Conservation (phyloP, 495 filamentous ascomycete species). For the Aspergillus steynii region DNA sequence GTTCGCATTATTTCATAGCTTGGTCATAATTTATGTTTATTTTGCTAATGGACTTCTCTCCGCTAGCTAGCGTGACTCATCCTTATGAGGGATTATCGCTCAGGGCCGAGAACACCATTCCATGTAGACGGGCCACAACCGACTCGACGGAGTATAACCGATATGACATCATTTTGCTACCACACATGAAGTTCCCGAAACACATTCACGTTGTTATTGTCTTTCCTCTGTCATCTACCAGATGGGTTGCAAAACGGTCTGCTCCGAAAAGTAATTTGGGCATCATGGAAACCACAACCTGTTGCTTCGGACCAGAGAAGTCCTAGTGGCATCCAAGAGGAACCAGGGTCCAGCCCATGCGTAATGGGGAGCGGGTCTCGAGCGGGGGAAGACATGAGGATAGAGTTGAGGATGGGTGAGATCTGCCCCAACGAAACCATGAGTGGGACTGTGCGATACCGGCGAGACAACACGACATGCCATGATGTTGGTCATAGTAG, state of each 20-base stretch:
- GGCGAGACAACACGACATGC: too few species aligned
- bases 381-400: background rate
- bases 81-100: too few species aligned
- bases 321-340: background rate
- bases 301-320: background rate
- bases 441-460: too few species aligned
- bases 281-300: background rate
- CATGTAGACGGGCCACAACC: too few species aligned
- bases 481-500: background rate
- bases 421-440: too few species aligned
- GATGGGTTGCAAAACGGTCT: too few species aligned
- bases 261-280: background rate
- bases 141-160: background rate
- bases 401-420: background rate
- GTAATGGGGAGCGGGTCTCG: background rate
- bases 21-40: background rate
- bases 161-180: background rate
- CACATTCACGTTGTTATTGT: too few species aligned
- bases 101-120: too few species aligned
- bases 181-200: background rate
- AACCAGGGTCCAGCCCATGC: background rate
- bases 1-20: background rate
- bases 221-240: too few species aligned
- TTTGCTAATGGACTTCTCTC: background rate
- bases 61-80: background rate